A percentile compares a stretch with the other conserved stretches of the same genome.
Evolutionary conservation across 768 basidiomycete species (phyloP).

Genomic region (Russula olivacea): DNA sequence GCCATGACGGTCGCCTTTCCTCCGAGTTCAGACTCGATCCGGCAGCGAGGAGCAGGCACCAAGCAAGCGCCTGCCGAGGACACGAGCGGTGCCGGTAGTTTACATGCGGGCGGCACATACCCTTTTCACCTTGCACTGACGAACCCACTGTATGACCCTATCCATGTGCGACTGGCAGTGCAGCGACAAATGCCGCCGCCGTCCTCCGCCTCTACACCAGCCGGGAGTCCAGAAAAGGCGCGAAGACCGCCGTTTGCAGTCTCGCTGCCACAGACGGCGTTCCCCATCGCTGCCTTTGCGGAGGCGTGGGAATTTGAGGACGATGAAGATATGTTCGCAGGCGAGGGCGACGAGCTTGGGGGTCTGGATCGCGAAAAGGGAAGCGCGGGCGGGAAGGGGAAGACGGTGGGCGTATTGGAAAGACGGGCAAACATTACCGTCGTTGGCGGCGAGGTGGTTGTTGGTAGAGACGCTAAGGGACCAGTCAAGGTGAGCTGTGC

Average conservation of each 20-base stretch:
- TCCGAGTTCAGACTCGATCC: slow-evolving; percentile 36
- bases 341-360: slow-evolving; percentile 39
- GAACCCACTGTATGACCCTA: slow-evolving; percentile 94
- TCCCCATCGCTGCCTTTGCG: slow-evolving; percentile 83
- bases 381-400: slow-evolving; percentile 43
- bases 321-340: slow-evolving; percentile 77
- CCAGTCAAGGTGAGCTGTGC: slow-evolving; percentile 60
- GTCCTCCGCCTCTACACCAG: slow-evolving; percentile 31
- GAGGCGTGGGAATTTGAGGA: slow-evolving; percentile 99
- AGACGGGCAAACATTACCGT: slow-evolving; percentile 84
- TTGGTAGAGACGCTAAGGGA: slow-evolving; percentile 73
- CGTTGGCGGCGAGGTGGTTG: slow-evolving; percentile 82
- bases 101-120: slow-evolving; percentile 78
- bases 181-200: slow-evolving; percentile 47
- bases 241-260: slow-evolving; percentile 73
- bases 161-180: slow-evolving; percentile 81
- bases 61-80: slow-evolving; percentile 38
- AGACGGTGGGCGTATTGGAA: slow-evolving; percentile 78
- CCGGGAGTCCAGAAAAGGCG: slow-evolving; percentile 45
- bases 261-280: slow-evolving; percentile 68
- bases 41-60: slow-evolving; percentile 34
- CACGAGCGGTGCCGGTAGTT: slow-evolving; percentile 31
- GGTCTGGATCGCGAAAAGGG: slow-evolving; percentile 39
- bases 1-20: slow-evolving; percentile 71
- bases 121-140: slow-evolving; percentile 86